Evolutionary conservation across 106 monocot species (phyloP), one percentile per base, ranked within the genome.

Genomic region (Cymbidium sinense): DNA sequence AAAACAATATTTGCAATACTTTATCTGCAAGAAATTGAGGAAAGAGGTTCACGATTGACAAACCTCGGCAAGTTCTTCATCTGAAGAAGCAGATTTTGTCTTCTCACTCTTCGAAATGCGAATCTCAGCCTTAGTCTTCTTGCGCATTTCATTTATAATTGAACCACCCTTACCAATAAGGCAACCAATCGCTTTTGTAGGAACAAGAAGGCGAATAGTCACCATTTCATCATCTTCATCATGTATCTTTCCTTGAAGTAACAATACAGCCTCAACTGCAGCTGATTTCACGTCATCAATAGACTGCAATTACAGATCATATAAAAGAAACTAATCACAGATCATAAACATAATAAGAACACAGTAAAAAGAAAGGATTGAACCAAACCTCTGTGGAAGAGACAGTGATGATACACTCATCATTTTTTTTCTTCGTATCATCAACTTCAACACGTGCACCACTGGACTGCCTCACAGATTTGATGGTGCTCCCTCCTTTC

Each of bases 51-150:
- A 70, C 52, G n/a, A 64, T 43, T 43, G 21, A 61, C 79, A 84
- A 34, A 94, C 96, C 94, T 98, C 93, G 15, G 94, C 94, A 78
- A 86, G 89, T 64, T 98, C 96, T 79, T 96, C 93, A 83, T 44
- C 77, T 28, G 86, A 76, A 83, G 85, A 28, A 81, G 85, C 82
- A 76, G 67, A 61, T 64, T 92, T 94, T 15, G 91, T 88, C 47
- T 92, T 96, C 54, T 96, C 90, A 18, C 91, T 94, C 82, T 88
- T 94, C 54, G 96, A 91, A 35, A 98, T 94, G 50, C 71, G 85
- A 84, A 98, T 94, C n/a, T 85, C 77, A 54, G 96, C 88, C 77
- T 88, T 92, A n/a, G 96, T 88, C 30, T 72, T 89, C 81, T 88
- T 94, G 27, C 96, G 84, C 84, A 98, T 94, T 43, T 94, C 94